These are phyloP conservation scores for Dryas drummondii DNA, from an alignment of 306 rosid genomes.

Conservation along the genomic window DNA sequence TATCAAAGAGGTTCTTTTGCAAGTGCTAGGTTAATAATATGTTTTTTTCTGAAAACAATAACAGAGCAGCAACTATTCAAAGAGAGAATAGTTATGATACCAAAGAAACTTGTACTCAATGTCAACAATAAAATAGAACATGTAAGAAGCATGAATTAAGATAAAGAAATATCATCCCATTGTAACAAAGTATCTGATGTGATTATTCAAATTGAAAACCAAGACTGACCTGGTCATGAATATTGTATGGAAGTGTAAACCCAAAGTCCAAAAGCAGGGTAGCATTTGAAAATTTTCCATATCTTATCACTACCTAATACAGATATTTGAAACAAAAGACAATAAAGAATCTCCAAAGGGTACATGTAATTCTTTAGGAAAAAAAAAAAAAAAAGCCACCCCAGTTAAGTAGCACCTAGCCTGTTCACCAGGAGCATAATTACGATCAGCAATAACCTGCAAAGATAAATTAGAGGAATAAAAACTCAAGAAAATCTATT, in stretches of 20 bases:
- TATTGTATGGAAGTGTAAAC: conserved; percentile 70
- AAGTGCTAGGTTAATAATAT: neutral
- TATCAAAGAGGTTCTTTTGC: neutral
- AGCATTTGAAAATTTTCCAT: conserved; percentile 80
- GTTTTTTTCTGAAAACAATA: too few species aligned
- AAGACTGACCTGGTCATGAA: conserved; percentile 64
- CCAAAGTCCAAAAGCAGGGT: conserved; percentile 82
- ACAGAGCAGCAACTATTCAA: neutral
- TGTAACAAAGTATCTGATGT: neutral
- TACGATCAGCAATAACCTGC: conserved; percentile 68
- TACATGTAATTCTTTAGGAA: neutral
- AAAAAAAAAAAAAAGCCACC: neutral
- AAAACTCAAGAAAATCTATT: conserved; percentile 1
- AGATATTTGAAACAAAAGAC: neutral
- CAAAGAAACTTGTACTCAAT: neutral
- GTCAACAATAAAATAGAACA: neutral
- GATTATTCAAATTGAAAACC: conserved; percentile 19
- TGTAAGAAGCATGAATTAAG: neutral
- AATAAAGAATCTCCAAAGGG: neutral
- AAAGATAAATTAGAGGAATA: conserved; percentile 23
- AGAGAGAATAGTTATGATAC: neutral
- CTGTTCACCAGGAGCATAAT: conserved; percentile 72
- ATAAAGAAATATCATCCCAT: neutral
- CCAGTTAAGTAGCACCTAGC: conserved; percentile 35
- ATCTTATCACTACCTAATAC: conserved; percentile 69